Evolutionary conservation across 2,329 filamentous ascomycete genomes (phyloP), one percentile per base, ranked within the genome.

Genomic region (Stachybotrys elegans): DNA sequence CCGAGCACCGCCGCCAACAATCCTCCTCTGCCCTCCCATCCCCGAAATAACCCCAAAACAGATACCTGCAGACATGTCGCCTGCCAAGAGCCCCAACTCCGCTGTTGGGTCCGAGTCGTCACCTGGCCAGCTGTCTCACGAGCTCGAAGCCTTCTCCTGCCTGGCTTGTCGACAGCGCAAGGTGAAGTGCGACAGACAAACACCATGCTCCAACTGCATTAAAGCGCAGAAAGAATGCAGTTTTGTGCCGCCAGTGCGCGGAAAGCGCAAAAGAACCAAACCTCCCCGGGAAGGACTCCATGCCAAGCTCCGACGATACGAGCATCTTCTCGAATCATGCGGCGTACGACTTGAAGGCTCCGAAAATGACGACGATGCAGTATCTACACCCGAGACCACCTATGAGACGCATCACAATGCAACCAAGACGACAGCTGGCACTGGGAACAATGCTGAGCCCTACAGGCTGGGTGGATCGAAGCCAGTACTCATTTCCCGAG

Each of bases 271-370:
- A 44, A 49, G 46, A 22, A 57, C 42, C 11, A 48, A 44, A 29
- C 35, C 45, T 13, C n/a, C 40, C 13, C 46, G 35, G 22, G 57
- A 58, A 36, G 81, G 81, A 48, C 78, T 86, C 44, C 71, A 72
- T 45, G 81, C 81, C 23, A 78, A 76, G 52, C 79, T 79, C 42
- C 80, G 77, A 42, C 70, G 81, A 50, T 88, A 87, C 57, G 77
- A 51, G 29, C 21, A 43, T 13, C 25, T 51, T 25, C 47, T 50
- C 20, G 36, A 42, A 40, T 29, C 44, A 22, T 32, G 45, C 7
- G 49, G 49, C 14, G 39, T 42, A 11, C n/a, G 22, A 4, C 20
- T 44, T 22, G 43, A 40, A 4, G 27, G 43, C 13, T n/a, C 37
- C 9, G 23, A 12, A 8, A 36, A 23, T 14, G 16, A 27, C 25